Evolutionary conservation across 1,284 basidiomycete genomes (phyloP).

Genomic region (Laetiporus sulphureus): DNA sequence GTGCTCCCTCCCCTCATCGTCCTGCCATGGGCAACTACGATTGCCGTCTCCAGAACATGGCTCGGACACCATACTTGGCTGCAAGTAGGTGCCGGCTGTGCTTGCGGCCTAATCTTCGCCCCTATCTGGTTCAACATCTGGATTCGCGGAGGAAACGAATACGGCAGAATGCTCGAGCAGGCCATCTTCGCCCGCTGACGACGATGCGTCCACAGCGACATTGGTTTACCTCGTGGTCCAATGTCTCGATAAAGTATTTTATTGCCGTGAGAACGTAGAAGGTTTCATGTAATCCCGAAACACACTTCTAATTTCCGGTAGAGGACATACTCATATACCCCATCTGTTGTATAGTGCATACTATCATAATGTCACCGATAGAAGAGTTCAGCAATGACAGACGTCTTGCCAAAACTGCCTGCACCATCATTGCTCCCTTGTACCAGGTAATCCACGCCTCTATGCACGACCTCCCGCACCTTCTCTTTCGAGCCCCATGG

Average conservation of each 20-base stretch:
- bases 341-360: too few species aligned
- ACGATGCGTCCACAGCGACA: too few species aligned
- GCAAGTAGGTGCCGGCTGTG: conserved; percentile 66
- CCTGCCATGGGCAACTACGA: conserved; percentile 46
- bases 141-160: conserved; percentile 27
- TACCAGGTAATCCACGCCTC: conserved; percentile 39
- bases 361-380: too few species aligned
- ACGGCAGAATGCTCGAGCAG: conserved; percentile 18
- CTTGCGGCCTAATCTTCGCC: conserved; percentile 54
- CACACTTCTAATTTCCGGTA: too few species aligned
- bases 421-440: too few species aligned
- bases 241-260: too few species aligned
- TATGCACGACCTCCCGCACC: conserved; percentile 38
- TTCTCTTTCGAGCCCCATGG: conserved; percentile 39
- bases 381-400: too few species aligned
- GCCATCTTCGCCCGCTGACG: conserved; percentile 1
- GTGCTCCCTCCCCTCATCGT: conserved; percentile 38
- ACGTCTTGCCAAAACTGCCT: too few species aligned
- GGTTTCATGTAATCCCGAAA: too few species aligned
- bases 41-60: conserved; percentile 68
- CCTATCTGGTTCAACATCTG: conserved; percentile 59
- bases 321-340: too few species aligned
- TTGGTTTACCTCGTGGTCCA: too few species aligned
- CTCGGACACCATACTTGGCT: conserved; percentile 77
- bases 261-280: too few species aligned